Evolutionary conservation across 306 rosid genomes (phyloP), one percentile per base, ranked within the genome.

Genomic region (Urtica urens): DNA sequence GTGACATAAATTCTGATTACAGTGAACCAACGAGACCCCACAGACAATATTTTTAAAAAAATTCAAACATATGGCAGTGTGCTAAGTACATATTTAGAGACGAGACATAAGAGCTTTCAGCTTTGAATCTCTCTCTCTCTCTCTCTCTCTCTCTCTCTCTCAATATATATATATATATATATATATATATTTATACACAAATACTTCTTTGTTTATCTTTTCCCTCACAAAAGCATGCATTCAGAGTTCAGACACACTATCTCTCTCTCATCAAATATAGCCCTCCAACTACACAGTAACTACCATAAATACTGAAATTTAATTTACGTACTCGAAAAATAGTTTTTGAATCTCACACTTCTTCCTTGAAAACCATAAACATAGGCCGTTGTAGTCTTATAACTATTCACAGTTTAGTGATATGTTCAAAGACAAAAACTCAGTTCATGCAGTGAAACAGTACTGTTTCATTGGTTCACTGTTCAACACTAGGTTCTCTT

Each of bases 71-170:
- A n/a, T 35, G 37, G 44, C 63, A 26, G 70, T 67, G 48, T 55
- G 41, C 51, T 42, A 72, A 72, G 78, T 72, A 78, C 74, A 75
- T 45, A 22, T 35, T n/a, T 35, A 33, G 42, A 72, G 58, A 69
- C 50, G 68, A 72, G 71, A 70, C 69, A 66, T 61, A 64, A 58
- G 60, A 74, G 64, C 67, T 70, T 72, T 58, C 58, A 72, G 81
- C 62, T 75, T 68, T 58, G 70, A 46, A 49, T 65, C 65, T 24
- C 65, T 15, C 51, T 65, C 46, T 49, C 58, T 45, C 46, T 66
- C 46, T 33, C 41, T 39, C 41, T 15, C 25, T 53, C 61, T 18
- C 57, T 28, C 49, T 45, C 14, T 21, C 28, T 13, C 1, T 23
- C 49, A n/a, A n/a, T n/a, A n/a, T n/a, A n/a, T n/a, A n/a, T n/a